Percentiles rank a stretch among this genome's conserved stretches.
Evolutionary conservation across 108 stramenopile genomes (phyloP).

Genomic region (Asterionellopsis glacialis): DNA sequence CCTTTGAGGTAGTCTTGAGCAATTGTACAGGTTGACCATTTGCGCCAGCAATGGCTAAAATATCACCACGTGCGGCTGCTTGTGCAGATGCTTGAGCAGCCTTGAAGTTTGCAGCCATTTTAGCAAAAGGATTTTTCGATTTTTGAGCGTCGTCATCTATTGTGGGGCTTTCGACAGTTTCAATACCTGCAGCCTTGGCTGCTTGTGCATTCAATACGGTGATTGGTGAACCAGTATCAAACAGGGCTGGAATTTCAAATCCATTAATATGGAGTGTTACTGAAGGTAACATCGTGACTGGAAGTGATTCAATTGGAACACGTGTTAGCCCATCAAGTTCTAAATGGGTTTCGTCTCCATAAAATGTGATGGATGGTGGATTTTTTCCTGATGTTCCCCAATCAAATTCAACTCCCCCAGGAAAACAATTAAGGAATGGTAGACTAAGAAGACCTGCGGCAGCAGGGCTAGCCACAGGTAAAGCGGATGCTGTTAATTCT

Average conservation of each 20-base stretch:
- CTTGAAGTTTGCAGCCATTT: conserved; percentile 41
- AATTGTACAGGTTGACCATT: conserved; percentile 48
- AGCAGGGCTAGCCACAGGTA: conserved; percentile 64
- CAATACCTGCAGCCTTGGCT: conserved; percentile 48
- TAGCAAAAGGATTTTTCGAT: conserved; percentile 47
- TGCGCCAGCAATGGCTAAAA: conserved; percentile 44
- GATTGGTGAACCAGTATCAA: conserved; percentile 76
- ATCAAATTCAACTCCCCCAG: conserved; percentile 64
- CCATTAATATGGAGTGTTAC: conserved; percentile 53
- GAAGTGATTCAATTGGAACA: conserved; percentile 36
- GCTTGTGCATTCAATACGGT: conserved; percentile 70
- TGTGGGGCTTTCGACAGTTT: conserved; percentile 11
- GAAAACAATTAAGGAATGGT: conserved; percentile 66
- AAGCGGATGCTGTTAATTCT: conserved; percentile 63
- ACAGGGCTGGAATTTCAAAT: conserved; percentile 57
- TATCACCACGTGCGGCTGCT: conserved; percentile 46
- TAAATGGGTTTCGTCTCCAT: conserved; percentile 22
- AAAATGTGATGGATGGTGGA: conserved; percentile 50
- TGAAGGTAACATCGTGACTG: conserved; percentile 49
- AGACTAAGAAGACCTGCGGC: conserved; percentile 61
- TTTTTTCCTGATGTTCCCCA: conserved; percentile 31
- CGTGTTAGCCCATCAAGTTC: conserved; percentile 29
- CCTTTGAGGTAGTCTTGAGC: conserved; percentile 26
- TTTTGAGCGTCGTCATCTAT: conserved; percentile 10
- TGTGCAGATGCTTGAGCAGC: conserved; percentile 42